Conservation (phyloP, 441 rosid genomes). For the Pelargonium myrrhifolium region DNA sequence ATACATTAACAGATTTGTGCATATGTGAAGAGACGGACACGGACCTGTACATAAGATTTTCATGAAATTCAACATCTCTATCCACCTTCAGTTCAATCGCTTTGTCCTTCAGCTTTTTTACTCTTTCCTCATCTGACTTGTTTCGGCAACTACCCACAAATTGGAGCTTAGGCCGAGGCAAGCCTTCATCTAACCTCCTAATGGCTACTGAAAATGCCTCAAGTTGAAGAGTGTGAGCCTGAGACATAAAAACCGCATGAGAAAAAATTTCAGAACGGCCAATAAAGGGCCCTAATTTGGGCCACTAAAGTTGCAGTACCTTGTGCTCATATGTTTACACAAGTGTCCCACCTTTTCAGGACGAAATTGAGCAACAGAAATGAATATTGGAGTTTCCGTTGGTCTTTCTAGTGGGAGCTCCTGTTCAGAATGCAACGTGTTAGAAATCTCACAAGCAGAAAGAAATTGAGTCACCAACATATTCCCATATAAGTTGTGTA, state of each 20-base stretch:
- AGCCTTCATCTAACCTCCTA: conserved; percentile 35
- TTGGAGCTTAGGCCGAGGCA: conserved; percentile 71
- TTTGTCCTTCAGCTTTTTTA: conserved; percentile 59
- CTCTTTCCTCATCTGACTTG: conserved; percentile 66
- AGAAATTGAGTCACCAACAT: not conserved
- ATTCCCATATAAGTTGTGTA: not conserved
- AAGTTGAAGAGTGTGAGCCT: conserved; percentile 90
- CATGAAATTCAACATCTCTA: conserved; percentile 58
- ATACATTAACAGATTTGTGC: not conserved
- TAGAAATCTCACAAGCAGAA: conserved; percentile 12
- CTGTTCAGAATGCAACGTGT: conserved; percentile 33
- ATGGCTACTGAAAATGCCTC: conserved; percentile 69
- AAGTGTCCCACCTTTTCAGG: conserved; percentile 90
- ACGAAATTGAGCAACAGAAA: conserved; percentile 92
- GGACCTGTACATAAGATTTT: conserved; percentile 70
- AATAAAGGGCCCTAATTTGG: conserved; percentile 21
- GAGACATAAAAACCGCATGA: conserved; percentile 22
- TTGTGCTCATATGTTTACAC: conserved; percentile 27
- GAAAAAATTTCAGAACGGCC: conserved; percentile 7
- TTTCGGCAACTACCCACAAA: conserved; percentile 94
- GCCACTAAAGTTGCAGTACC: conserved; percentile 30
- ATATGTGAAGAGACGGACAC: conserved; percentile 12
- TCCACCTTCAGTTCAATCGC: conserved; percentile 59
- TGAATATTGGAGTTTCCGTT: conserved; percentile 43
- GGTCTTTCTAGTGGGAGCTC: conserved; percentile 68